A percentile compares a stretch with the other conserved stretches of the same genome.
Evolutionary conservation across 169 alveolate species (phyloP).

Genomic region (Plasmodium sp.): DNA sequence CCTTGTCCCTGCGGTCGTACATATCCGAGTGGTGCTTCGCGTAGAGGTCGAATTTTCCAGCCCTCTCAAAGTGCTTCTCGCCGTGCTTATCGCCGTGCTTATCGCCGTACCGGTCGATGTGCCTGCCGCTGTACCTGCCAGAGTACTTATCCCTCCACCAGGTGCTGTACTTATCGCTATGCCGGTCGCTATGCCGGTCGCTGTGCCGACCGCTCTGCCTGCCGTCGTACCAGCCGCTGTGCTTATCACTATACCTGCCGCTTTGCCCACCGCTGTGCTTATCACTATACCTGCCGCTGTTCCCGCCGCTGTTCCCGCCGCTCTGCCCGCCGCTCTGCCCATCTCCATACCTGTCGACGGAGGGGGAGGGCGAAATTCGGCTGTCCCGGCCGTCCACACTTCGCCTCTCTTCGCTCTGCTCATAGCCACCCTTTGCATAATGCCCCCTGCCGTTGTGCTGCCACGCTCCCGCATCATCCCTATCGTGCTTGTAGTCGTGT

Average conservation of each 20-base stretch:
- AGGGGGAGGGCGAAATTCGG: background rate
- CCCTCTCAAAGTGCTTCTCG: background rate
- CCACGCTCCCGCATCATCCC: background rate
- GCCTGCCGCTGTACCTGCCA: too few relatives aligned
- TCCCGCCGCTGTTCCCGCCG: background rate
- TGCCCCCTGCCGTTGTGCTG: background rate
- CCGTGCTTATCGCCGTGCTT: background rate
- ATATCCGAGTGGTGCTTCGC: background rate
- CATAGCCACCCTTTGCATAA: background rate
- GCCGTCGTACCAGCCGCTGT: background rate
- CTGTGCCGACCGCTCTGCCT: too few relatives aligned
- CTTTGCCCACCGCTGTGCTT: background rate
- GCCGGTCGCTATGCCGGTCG: too few relatives aligned
- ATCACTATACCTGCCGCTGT: background rate
- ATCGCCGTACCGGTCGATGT: too few relatives aligned
- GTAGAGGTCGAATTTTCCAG: background rate
- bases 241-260: background rate
- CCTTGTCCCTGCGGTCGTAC: background rate
- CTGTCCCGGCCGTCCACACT: background rate
- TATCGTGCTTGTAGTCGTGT: background rate
- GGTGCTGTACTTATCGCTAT: too few relatives aligned
- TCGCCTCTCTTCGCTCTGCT: background rate
- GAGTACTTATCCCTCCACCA: too few relatives aligned
- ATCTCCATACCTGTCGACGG: background rate
- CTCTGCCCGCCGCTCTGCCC: background rate